Evolutionary conservation across 208 protist species (phyloP).

Genomic region (Crithidia brevicula): DNA sequence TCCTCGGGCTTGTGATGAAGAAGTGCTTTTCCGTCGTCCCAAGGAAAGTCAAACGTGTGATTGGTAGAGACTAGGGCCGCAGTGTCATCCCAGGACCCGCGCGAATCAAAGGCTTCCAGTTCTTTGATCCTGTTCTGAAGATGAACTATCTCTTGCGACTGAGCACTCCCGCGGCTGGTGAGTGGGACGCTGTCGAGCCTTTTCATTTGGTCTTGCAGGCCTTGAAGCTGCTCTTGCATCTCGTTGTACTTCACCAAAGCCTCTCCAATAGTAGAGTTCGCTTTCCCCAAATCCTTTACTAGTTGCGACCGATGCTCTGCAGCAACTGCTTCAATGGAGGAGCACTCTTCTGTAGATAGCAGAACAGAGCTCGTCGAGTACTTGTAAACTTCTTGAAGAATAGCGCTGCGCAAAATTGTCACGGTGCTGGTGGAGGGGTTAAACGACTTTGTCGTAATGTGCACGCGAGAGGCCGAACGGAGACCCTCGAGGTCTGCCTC

Average conservation of each 20-base stretch:
- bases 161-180: not conserved
- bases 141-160: not conserved
- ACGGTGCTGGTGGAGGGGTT: constrained; percentile 4
- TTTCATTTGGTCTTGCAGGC: constrained; percentile 12
- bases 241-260: constrained; percentile 2
- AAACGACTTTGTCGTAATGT: constrained; percentile 4
- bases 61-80: constrained; percentile 35
- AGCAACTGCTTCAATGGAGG: constrained; percentile 7
- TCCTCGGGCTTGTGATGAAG: constrained; percentile 57
- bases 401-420: constrained; percentile 22
- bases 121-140: constrained; percentile 25
- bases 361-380: constrained; percentile 16
- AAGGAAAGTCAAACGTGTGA: constrained; percentile 43
- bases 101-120: constrained; percentile 23
- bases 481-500: constrained; percentile 14
- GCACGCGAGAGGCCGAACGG: not conserved
- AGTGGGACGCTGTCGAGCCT: not conserved
- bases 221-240: constrained; percentile 8
- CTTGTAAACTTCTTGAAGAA: constrained; percentile 5
- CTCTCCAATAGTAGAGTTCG: not conserved
- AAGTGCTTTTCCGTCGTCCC: constrained; percentile 31
- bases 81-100: constrained; percentile 14
- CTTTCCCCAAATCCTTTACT: not conserved
- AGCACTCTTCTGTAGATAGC: constrained; percentile 23
- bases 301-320: constrained; percentile 7